These are phyloP conservation scores for Trichophaea hybrida DNA, from an alignment of 2,329 filamentous ascomycete genomes.

Conservation along the genomic window DNA sequence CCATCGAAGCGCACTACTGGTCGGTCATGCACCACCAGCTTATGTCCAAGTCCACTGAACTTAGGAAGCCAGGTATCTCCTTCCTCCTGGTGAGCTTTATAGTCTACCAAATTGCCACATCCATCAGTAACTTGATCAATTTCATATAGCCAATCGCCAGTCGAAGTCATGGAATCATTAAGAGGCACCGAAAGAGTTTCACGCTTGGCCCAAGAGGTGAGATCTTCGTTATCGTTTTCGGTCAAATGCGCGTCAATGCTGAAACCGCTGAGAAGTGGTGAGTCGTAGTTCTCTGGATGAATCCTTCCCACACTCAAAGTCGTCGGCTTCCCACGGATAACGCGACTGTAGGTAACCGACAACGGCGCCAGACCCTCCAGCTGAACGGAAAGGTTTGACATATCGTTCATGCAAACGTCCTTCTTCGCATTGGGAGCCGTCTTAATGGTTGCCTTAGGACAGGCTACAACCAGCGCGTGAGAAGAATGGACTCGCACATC, in stretches of 20 bases:
- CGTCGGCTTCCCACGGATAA: slow-evolving; percentile 67
- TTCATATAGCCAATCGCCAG: slow-evolving; percentile 76
- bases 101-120: slow-evolving; percentile 73
- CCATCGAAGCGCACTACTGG: slow-evolving; percentile 57
- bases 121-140: slow-evolving; percentile 87
- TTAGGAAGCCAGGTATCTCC: slow-evolving; percentile 45
- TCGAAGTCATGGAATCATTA: slow-evolving; percentile 71
- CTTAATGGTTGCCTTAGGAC: slow-evolving; percentile 64
- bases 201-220: slow-evolving; percentile 60
- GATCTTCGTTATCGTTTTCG: slow-evolving; percentile 44
- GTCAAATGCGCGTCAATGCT: slow-evolving; percentile 17
- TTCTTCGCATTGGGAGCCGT: slow-evolving; percentile 37
- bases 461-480: slow-evolving; percentile 72
- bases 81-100: slow-evolving; percentile 53
- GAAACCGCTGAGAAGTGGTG: slow-evolving; percentile 46
- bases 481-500: slow-evolving; percentile 66
- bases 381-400: slow-evolving; percentile 71
- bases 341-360: slow-evolving; percentile 81
- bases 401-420: slow-evolving; percentile 68
- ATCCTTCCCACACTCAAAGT: slow-evolving; percentile 86
- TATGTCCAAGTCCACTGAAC: slow-evolving; percentile 45
- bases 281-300: slow-evolving; percentile 72
- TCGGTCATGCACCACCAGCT: slow-evolving; percentile 73
- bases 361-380: slow-evolving; percentile 81
- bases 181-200: slow-evolving; percentile 65